These are phyloP conservation scores for sunflower (Helianthus annuus) DNA, from an alignment of 129 eudicot species.

Conservation along the genomic window DNA sequence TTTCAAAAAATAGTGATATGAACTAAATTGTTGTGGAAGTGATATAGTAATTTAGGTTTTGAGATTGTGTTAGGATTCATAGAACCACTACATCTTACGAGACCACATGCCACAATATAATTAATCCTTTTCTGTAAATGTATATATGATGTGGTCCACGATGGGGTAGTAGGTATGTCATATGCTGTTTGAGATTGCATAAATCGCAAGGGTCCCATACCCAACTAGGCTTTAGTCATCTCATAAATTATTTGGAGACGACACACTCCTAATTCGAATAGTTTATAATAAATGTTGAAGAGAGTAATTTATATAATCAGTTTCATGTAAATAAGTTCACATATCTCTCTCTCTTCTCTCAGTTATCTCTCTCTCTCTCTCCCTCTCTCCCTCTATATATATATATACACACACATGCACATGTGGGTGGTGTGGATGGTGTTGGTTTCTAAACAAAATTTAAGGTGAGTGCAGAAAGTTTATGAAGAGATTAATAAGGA, in stretches of 20 bases:
- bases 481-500: slow-evolving; percentile 33
- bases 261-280: slow-evolving; percentile 11
- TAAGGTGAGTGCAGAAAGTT: not conserved
- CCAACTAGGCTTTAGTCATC: slow-evolving; percentile 24
- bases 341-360: not conserved
- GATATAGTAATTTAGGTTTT: not conserved
- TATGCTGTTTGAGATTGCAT: not conserved
- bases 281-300: slow-evolving; percentile 15
- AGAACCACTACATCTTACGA: not conserved
- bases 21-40: not conserved
- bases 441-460: not conserved
- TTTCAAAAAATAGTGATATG: too few relatives aligned
- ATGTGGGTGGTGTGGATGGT: not conserved
- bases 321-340: not conserved
- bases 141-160: not conserved
- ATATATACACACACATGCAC: not conserved
- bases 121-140: not conserved
- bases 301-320: not conserved
- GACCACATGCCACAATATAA: not conserved
- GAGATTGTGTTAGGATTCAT: not conserved
- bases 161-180: slow-evolving; percentile 14
- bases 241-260: slow-evolving; percentile 13
- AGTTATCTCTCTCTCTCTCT: too few relatives aligned
- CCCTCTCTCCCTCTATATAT: not conserved
- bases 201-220: slow-evolving; percentile 12